Evolutionary conservation across 768 basidiomycete species (phyloP).

Genomic region (Suillus cothurnatus): DNA sequence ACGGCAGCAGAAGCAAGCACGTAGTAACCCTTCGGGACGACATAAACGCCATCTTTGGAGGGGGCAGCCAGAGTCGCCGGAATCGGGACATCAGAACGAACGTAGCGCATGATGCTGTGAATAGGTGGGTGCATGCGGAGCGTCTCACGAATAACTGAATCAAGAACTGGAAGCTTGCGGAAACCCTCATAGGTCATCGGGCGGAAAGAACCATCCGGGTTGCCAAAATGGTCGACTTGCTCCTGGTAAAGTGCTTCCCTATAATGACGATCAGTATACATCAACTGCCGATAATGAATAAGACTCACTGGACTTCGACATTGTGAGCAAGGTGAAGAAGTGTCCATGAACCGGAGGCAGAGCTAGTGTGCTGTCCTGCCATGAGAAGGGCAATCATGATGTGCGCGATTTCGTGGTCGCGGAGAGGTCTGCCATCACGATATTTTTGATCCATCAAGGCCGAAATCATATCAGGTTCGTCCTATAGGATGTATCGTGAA

Average conservation of each 20-base stretch:
- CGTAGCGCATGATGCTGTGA: conserved; percentile 93
- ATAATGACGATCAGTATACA: conserved; percentile 1
- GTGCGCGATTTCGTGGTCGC: conserved; percentile 93
- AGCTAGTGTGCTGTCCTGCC: conserved; percentile 99
- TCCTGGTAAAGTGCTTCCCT: conserved; percentile 88
- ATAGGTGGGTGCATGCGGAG: conserved; percentile 94
- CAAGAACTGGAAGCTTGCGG: conserved; percentile 79
- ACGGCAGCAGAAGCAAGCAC: conserved; percentile 89
- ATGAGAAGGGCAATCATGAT: conserved; percentile 99
- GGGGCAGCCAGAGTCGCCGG: conserved; percentile 82
- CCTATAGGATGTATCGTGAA: conserved; percentile 37
- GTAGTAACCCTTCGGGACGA: conserved; percentile 88
- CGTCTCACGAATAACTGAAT: conserved; percentile 91
- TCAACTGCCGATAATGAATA: neutral
- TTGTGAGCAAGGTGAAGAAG: conserved; percentile 84
- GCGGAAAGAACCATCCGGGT: conserved; percentile 78
- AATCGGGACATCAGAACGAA: conserved; percentile 81
- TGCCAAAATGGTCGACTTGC: conserved; percentile 80
- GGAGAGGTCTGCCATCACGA: conserved; percentile 73
- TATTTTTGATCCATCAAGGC: conserved; percentile 85
- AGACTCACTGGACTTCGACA: conserved; percentile 70
- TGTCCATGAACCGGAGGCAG: conserved; percentile 89
- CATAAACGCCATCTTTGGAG: conserved; percentile 69
- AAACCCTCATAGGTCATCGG: conserved; percentile 86
- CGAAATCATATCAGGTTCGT: conserved; percentile 91